These are phyloP conservation scores for Aureobasidium sp. DNA, from an alignment of 2,329 filamentous ascomycete genomes.

Conservation along the genomic window DNA sequence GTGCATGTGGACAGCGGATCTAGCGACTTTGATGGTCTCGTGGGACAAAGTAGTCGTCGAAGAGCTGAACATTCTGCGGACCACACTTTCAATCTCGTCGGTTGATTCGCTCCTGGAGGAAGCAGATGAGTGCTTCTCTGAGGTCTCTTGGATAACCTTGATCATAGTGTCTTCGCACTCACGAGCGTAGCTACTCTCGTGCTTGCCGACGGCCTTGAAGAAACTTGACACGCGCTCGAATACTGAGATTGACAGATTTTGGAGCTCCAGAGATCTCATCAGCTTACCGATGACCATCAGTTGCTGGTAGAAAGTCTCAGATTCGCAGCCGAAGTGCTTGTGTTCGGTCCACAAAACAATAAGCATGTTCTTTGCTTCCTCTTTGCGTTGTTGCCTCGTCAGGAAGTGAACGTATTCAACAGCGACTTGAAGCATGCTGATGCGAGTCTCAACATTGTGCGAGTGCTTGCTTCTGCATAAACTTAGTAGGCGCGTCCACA, in stretches of 20 bases:
- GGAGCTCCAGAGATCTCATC: neutral
- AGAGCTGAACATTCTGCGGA: neutral
- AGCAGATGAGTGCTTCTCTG: constrained; percentile 20
- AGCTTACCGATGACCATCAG: neutral
- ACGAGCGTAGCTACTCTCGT: neutral
- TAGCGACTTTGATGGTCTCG: constrained; percentile 28
- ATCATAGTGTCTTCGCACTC: constrained; percentile 30
- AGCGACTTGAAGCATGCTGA: constrained; percentile 16
- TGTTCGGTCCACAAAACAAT: constrained; percentile 41
- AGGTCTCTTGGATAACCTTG: constrained; percentile 35
- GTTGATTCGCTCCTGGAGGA: constrained; percentile 15
- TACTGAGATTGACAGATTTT: constrained; percentile 20
- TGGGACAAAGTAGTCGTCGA: neutral
- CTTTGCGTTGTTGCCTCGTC: constrained; percentile 31
- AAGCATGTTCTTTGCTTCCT: constrained; percentile 36
- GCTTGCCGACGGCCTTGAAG: constrained; percentile 36
- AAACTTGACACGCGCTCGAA: constrained; percentile 27
- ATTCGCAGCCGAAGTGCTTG: constrained; percentile 27
- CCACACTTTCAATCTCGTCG: constrained; percentile 27
- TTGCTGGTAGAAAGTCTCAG: constrained; percentile 5
- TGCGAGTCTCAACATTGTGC: neutral
- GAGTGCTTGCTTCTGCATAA: neutral
- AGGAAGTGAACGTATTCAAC: constrained; percentile 37
- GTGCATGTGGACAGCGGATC: constrained; percentile 33
- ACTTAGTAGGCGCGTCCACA: neutral